These are phyloP conservation scores for Teunomyces funiuensis DNA, from an alignment of 805 yeast genomes.

Conservation along the genomic window DNA sequence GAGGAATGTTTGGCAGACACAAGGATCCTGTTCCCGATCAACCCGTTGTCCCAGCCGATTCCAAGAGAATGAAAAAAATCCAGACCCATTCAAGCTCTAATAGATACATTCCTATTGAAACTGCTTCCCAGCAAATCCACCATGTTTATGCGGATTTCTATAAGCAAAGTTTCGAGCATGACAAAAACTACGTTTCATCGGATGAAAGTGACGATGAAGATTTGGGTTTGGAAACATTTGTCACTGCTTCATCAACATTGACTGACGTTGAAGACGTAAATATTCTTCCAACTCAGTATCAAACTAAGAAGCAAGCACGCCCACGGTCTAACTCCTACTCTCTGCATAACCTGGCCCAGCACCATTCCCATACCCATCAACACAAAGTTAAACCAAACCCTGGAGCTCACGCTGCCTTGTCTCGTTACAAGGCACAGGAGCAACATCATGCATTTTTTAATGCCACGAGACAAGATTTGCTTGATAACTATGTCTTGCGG, in stretches of 20 bases:
- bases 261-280: slow-evolving; percentile 17
- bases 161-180: slow-evolving; percentile 14
- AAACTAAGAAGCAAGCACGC: not conserved
- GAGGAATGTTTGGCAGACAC: slow-evolving; percentile 24
- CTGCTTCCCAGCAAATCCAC: slow-evolving; percentile 20
- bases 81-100: slow-evolving; percentile 26
- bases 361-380: not conserved
- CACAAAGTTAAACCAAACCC: slow-evolving; percentile 23
- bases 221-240: slow-evolving; percentile 30
- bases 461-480: slow-evolving; percentile 70
- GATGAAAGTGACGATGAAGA: slow-evolving; percentile 16
- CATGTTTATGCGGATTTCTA: slow-evolving; percentile 22
- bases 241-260: slow-evolving; percentile 30
- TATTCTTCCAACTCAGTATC: not conserved
- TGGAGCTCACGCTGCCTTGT: slow-evolving; percentile 48
- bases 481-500: slow-evolving; percentile 76
- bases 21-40: slow-evolving; percentile 12
- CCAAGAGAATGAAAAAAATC: slow-evolving; percentile 28
- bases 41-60: slow-evolving; percentile 18
- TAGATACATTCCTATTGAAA: slow-evolving; percentile 21
- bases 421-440: slow-evolving; percentile 51
- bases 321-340: not conserved
- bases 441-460: slow-evolving; percentile 54
- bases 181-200: slow-evolving; percentile 14
- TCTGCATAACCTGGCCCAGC: no score